Evolutionary conservation across 768 basidiomycete species (phyloP).

Genomic region (Holtermanniella nyarrowii): DNA sequence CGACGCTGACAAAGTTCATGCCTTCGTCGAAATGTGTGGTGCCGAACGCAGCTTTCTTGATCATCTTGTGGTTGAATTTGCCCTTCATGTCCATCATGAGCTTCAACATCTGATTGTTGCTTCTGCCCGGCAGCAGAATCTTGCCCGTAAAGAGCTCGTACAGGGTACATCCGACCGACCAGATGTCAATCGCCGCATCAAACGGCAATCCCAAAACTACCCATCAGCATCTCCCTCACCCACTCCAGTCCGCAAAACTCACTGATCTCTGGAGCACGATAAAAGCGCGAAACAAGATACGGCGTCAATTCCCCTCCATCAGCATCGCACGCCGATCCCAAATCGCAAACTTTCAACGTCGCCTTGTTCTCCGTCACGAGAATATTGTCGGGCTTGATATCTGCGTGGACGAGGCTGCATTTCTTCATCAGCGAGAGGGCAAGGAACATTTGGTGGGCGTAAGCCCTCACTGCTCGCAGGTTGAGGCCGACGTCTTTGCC

Average conservation of each 20-base stretch:
- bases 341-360: conserved; percentile 82
- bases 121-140: conserved; percentile 91
- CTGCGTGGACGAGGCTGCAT: conserved; percentile 90
- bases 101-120: conserved; percentile 94
- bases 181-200: conserved; percentile 84
- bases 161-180: conserved; percentile 97
- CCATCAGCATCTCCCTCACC: background rate
- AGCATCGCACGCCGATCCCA: conserved; percentile 92
- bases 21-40: conserved; percentile 89
- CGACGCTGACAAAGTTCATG: conserved; percentile 68
- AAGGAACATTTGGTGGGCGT: conserved; percentile 90
- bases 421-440: conserved; percentile 74
- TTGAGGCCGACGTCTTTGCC: conserved; percentile 97
- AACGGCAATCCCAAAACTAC: conserved; percentile 90
- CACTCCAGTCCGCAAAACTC: conserved; percentile 32
- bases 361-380: conserved; percentile 86
- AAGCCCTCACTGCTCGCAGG: conserved; percentile 94
- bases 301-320: conserved; percentile 88
- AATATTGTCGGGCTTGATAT: conserved; percentile 98
- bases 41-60: conserved; percentile 88
- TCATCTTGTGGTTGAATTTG: conserved; percentile 81
- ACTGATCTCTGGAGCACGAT: conserved; percentile 99
- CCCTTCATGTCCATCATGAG: conserved; percentile 98
- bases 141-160: conserved; percentile 69
- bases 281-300: conserved; percentile 93